A percentile compares a stretch with the other conserved stretches of the same genome.
These are phyloP conservation scores for Colletotrichum costaricense DNA, from an alignment of 2,329 filamentous ascomycete genomes.

Conservation along the genomic window DNA sequence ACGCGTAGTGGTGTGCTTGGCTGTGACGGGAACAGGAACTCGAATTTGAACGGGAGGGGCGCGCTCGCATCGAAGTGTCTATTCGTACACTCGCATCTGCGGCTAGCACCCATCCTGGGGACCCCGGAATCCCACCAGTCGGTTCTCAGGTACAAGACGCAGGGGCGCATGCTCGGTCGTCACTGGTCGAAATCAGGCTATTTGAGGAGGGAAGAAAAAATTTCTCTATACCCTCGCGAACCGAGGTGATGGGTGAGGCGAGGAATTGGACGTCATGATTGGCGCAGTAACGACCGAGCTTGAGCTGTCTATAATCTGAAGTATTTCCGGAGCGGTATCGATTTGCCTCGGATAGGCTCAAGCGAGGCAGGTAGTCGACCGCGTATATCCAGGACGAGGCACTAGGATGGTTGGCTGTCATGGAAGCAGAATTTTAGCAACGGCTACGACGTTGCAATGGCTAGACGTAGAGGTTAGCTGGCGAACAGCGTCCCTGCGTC, in stretches of 20 bases:
- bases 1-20: conserved; percentile 2
- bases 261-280: background rate
- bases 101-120: conserved; percentile 23
- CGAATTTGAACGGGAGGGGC: background rate
- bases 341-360: background rate
- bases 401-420: conserved; percentile 1
- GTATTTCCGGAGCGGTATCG: background rate
- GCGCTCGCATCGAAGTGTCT: conserved; percentile 4
- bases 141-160: conserved; percentile 9
- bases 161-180: conserved; percentile 8
- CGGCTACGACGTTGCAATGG: background rate
- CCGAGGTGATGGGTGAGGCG: background rate
- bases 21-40: background rate
- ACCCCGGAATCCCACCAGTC: conserved; percentile 32
- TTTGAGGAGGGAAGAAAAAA: conserved; percentile 1
- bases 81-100: conserved; percentile 10
- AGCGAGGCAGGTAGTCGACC: background rate
- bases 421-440: background rate
- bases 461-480: background rate
- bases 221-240: background rate
- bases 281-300: background rate
- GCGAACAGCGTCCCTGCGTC: background rate
- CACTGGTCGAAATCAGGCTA: conserved; percentile 29
- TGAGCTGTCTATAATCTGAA: background rate
- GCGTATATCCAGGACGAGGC: conserved; percentile 1